phyloP scores from a whole-genome alignment of 768 basidiomycete species.

The Panus rudis region DNA sequence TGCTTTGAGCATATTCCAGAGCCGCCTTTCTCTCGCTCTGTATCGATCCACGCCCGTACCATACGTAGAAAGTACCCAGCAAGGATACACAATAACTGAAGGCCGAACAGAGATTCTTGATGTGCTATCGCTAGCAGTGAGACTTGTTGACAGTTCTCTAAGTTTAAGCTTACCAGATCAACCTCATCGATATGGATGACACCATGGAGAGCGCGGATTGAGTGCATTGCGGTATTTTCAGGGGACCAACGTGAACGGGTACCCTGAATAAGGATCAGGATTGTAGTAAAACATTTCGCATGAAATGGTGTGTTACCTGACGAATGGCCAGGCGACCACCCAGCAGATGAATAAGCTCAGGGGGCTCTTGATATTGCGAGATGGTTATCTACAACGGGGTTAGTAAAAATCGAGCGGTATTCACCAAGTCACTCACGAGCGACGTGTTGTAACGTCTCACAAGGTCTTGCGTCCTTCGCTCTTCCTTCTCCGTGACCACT shows the following conservation, averaged over 20 bases:
- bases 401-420: neutral
- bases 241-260: slow-evolving; percentile 65
- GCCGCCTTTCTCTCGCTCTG: slow-evolving; percentile 55
- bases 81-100: slow-evolving; percentile 76
- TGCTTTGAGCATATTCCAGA: slow-evolving; percentile 45
- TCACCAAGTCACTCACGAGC: slow-evolving; percentile 35
- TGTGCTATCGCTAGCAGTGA: slow-evolving; percentile 37
- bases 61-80: slow-evolving; percentile 66
- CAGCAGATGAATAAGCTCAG: slow-evolving; percentile 52
- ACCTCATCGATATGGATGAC: slow-evolving; percentile 63
- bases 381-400: slow-evolving; percentile 28
- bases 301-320: slow-evolving; percentile 45
- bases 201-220: slow-evolving; percentile 46
- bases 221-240: slow-evolving; percentile 81
- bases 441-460: slow-evolving; percentile 66
- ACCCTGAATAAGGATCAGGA: slow-evolving; percentile 38
- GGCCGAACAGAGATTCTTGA: slow-evolving; percentile 74
- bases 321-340: slow-evolving; percentile 70
- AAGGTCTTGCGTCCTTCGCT: slow-evolving; percentile 61
- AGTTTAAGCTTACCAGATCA: slow-evolving; percentile 48
- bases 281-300: slow-evolving; percentile 2
- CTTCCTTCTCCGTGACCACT: slow-evolving; percentile 50
- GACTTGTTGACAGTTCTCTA: slow-evolving; percentile 7
- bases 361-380: slow-evolving; percentile 57
- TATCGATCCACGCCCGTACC: slow-evolving; percentile 72